Conservation (phyloP, 192 early-diverging fungal genomes). For the Backusella australiensis region DNA sequence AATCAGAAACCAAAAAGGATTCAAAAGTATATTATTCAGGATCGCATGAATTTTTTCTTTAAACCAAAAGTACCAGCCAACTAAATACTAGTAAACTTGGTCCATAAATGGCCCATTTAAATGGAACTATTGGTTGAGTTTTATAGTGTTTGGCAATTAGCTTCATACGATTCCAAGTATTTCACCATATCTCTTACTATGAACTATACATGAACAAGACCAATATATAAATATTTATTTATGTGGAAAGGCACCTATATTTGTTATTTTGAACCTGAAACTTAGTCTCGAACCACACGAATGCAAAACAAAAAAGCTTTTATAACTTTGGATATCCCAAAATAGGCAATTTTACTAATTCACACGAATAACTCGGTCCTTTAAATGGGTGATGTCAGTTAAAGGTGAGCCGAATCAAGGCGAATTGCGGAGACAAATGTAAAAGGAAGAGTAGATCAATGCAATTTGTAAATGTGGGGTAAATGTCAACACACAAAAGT, state of each 20-base stretch:
- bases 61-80: neutral
- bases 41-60: neutral
- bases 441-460: neutral
- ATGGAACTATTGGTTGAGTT: neutral
- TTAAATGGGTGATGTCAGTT: neutral
- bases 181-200: neutral
- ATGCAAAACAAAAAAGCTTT: conserved; percentile 10
- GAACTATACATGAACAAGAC: neutral
- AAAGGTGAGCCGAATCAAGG: conserved; percentile 6
- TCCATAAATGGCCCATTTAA: neutral
- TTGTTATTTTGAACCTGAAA: conserved; percentile 1
- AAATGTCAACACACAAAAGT: neutral
- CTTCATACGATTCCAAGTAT: neutral
- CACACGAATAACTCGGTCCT: neutral
- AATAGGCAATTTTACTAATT: neutral
- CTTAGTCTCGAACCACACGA: neutral
- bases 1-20: neutral
- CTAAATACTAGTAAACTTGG: neutral
- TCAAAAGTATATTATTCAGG: neutral
- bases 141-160: neutral
- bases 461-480: conserved; percentile 5
- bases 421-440: conserved; percentile 12
- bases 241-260: neutral
- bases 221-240: neutral
- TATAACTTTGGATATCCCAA: neutral